Evolutionary conservation across 2,329 filamentous ascomycete genomes (phyloP).

Genomic region (Sporothrix brasiliensis): DNA sequence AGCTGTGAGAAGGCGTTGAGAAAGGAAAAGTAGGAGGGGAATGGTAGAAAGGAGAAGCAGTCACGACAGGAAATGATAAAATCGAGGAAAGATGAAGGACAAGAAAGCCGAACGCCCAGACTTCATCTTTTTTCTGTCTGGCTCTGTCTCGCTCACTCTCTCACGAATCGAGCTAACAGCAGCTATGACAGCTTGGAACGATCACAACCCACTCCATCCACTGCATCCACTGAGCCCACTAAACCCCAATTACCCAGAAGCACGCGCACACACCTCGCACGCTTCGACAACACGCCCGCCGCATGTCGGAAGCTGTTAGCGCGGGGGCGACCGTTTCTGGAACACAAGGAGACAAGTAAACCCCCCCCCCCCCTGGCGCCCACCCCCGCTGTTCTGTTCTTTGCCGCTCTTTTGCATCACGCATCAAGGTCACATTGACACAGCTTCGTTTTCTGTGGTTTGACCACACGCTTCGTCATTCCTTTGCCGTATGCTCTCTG

Average conservation of each 20-base stretch:
- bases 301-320: conserved; percentile 19
- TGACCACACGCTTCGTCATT: too few species aligned
- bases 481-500: too few species aligned
- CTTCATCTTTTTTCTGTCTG: not conserved
- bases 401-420: not conserved
- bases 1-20: not conserved
- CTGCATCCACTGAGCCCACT: too few species aligned
- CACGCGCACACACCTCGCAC: too few species aligned
- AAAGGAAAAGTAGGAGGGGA: not conserved
- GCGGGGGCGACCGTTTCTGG: not conserved
- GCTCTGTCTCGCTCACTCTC: not conserved
- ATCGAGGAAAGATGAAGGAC: conserved; percentile 10
- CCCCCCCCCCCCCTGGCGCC: not conserved
- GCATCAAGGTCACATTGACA: not conserved
- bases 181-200: conserved; percentile 22
- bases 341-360: too few species aligned
- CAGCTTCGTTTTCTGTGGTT: too few species aligned
- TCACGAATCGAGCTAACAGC: conserved; percentile 10
- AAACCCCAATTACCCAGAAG: too few species aligned
- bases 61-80: not conserved
- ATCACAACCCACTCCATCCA: not conserved
- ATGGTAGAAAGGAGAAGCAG: not conserved
- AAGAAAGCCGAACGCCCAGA: not conserved
- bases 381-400: conserved; percentile 2
- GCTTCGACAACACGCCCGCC: not conserved